phyloP scores from a whole-genome alignment of 2,329 filamentous ascomycete species.

The Alternaria ethzedia region DNA sequence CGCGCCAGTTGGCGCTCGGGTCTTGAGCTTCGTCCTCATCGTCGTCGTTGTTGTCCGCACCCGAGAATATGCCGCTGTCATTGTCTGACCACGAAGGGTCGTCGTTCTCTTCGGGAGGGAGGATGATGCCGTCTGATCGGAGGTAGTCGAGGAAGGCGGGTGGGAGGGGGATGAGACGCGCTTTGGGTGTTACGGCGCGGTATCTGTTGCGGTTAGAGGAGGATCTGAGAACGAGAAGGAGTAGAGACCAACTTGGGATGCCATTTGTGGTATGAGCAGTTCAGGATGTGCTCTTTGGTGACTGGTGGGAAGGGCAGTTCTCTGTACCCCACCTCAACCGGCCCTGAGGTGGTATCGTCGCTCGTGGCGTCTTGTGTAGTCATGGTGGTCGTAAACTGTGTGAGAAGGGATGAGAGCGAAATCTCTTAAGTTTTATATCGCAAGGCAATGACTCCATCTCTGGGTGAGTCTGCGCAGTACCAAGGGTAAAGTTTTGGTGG shows the following conservation, averaged over 20 bases:
- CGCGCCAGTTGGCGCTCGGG: constrained; percentile 68
- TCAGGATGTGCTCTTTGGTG: constrained; percentile 83
- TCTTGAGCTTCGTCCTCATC: constrained; percentile 64
- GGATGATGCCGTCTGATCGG: constrained; percentile 87
- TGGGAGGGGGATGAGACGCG: constrained; percentile 80
- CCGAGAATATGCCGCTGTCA: constrained; percentile 60
- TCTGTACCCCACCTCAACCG: constrained; percentile 24
- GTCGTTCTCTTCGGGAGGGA: constrained; percentile 71
- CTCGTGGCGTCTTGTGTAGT: constrained; percentile 9
- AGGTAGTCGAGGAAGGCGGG: constrained; percentile 82
- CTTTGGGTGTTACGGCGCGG: constrained; percentile 80
- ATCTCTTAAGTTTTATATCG: neutral
- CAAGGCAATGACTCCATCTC: constrained; percentile 29
- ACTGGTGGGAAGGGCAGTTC: constrained; percentile 79
- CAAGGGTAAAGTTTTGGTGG: constrained; percentile 34
- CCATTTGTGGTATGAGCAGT: constrained; percentile 95
- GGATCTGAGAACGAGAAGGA: neutral
- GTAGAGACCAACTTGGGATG: constrained; percentile 68
- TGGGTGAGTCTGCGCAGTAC: constrained; percentile 30
- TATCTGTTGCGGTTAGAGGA: constrained; percentile 61
- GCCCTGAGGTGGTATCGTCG: neutral
- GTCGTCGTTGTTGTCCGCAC: constrained; percentile 53
- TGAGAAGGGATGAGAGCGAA: neutral
- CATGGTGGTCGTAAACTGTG: constrained; percentile 27
- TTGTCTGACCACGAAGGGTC: constrained; percentile 53